Percentiles rank a stretch among this genome's conserved stretches.
These are phyloP conservation scores for Schoenoplectus triqueter DNA, from an alignment of 202 grass and related monocot genomes.

Conservation along the genomic window DNA sequence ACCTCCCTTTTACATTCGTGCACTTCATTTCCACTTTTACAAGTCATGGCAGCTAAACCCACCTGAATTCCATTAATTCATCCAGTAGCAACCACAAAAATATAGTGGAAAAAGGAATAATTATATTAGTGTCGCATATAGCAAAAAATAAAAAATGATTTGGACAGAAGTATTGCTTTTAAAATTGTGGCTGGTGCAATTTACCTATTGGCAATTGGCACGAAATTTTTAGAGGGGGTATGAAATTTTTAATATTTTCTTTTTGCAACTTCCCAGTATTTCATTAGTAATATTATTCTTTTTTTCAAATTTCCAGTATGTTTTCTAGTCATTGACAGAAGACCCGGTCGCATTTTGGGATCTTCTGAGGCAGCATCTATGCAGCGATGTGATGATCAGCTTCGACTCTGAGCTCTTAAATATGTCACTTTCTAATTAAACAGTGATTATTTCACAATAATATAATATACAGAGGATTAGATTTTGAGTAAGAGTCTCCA, in stretches of 20 bases:
- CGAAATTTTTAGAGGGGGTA: neutral
- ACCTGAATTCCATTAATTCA: constrained; percentile 21
- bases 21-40: constrained; percentile 22
- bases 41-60: constrained; percentile 21
- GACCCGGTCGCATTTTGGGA: neutral
- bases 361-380: neutral
- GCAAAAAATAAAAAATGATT: neutral
- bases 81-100: constrained; percentile 16
- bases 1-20: neutral
- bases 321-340: constrained; percentile 20
- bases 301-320: constrained; percentile 31
- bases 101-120: neutral
- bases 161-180: neutral
- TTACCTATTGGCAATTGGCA: neutral
- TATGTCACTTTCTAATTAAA: neutral
- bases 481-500: neutral
- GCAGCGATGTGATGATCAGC: neutral
- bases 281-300: neutral
- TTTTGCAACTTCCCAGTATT: constrained; percentile 15
- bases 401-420: neutral
- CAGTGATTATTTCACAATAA: neutral
- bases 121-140: neutral
- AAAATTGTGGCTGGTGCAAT: neutral
- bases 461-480: neutral
- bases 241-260: neutral